Evolutionary conservation across 2,329 filamentous ascomycete species (phyloP).

Genomic region (Alternaria dauci): DNA sequence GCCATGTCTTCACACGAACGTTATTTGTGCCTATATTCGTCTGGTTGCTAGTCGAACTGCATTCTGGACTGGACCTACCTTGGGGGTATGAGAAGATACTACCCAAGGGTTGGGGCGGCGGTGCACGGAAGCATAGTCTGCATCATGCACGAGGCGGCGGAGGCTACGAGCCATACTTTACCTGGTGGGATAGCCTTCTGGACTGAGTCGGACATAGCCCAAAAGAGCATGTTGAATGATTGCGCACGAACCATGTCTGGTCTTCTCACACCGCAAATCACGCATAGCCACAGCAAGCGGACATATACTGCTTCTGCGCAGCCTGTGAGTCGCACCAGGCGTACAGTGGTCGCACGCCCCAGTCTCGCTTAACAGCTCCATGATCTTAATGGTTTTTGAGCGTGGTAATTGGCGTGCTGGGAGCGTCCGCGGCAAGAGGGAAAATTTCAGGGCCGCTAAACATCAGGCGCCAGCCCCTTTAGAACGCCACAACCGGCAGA

Average conservation of each 20-base stretch:
- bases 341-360: not conserved
- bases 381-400: not conserved
- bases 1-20: not conserved
- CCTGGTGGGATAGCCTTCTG: not conserved
- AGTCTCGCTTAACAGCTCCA: not conserved
- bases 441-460: constrained; percentile 7
- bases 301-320: not conserved
- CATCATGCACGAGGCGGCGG: constrained; percentile 2
- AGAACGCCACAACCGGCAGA: constrained; percentile 1
- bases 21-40: constrained; percentile 1
- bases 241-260: not conserved
- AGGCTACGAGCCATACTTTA: constrained; percentile 1
- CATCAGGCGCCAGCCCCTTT: constrained; percentile 11
- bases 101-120: not conserved
- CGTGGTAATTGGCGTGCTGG: not conserved
- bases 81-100: constrained; percentile 3
- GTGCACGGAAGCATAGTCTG: not conserved
- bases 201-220: not conserved
- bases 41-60: constrained; percentile 2
- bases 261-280: not conserved
- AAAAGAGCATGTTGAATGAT: constrained; percentile 2
- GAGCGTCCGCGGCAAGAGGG: not conserved
- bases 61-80: constrained; percentile 2
- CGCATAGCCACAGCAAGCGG: not conserved
- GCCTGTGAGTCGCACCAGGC: not conserved